Base-by-base conservation (phyloP, 2,329 filamentous ascomycete genomes). In the Penicillium sp. region DNA sequence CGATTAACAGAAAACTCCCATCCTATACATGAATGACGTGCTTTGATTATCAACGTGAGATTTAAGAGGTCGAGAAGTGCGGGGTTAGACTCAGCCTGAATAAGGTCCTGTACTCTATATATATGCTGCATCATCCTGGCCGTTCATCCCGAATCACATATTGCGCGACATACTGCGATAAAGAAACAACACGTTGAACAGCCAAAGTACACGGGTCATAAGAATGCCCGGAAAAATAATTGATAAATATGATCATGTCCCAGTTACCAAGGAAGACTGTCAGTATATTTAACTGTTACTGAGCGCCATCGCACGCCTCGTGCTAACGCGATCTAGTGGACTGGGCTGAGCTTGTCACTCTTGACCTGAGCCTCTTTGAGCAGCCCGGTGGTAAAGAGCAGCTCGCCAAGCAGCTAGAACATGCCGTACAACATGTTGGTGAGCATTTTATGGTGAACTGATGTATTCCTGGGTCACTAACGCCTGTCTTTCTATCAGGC, bases 331-430 rank as follows among this genome's bases (percentile, higher is more conserved):
- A 22, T 23, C 6, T 22, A 72, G 69, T 72, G 44, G 68, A 70
- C 26, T 86, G 82, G 81, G 79, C 82, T 1, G 82, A 85, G 54
- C 75, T 86, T 1, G 76, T 82, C 4, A 85, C 81, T 1, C 75
- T 86, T 11, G 83, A 85, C 56, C 74, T 86, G 0, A 77, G 78
- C 31, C 76, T 78, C 33, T 85, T 82, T 61, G 78, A 81, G 26
- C 70, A 78, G 31, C 81, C 81, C 0, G 81, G 79, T 1, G 82
- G 82, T 4, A 85, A 84, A 61, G 73, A 83, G 57, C 71, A 73
- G 37, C 70, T 86, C 0, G 80, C 82, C 1, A 75, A 78, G 45
- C 81, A 85, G 58, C 75, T 86, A 1, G 77, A 81, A 20, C 79
- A 85, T 50, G 82, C 82, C 2, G 79, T 83, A 8, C 73, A 77